Evolutionary conservation across 1,139 yeast genomes (phyloP).

Genomic region (Yamadazyma buinensis): DNA sequence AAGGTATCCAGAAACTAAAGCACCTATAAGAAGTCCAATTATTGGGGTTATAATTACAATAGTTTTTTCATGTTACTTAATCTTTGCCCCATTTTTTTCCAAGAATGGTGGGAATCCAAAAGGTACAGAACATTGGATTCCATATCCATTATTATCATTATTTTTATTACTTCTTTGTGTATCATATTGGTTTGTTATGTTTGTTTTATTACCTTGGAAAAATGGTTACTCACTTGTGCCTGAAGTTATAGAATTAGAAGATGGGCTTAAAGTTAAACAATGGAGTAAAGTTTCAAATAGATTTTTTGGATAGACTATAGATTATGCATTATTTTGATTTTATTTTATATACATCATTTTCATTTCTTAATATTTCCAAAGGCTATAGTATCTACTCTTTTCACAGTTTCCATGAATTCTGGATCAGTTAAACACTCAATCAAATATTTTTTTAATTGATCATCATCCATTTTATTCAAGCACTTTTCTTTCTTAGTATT

Average conservation of each 20-base stretch:
- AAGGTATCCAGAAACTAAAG: constrained; percentile 40
- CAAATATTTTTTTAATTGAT: constrained; percentile 1
- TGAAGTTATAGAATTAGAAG: constrained; percentile 38
- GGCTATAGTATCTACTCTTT: constrained; percentile 4
- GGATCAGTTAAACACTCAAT: constrained; percentile 1
- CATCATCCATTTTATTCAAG: not conserved
- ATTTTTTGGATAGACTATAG: constrained; percentile 4
- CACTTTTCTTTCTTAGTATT: no score
- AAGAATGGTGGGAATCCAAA: constrained; percentile 35
- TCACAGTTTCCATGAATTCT: constrained; percentile 4
- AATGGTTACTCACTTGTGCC: constrained; percentile 40
- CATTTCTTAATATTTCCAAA: no score
- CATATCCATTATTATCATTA: constrained; percentile 45
- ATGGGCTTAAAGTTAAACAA: constrained; percentile 51
- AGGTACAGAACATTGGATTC: constrained; percentile 47
- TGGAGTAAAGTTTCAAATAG: constrained; percentile 32
- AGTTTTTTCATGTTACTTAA: constrained; percentile 35
- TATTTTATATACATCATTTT: constrained; percentile 1
- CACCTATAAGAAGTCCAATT: constrained; percentile 48
- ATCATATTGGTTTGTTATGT: constrained; percentile 48
- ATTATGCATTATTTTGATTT: not conserved
- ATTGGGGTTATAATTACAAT: constrained; percentile 43
- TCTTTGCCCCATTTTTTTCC: constrained; percentile 46
- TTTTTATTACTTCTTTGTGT: constrained; percentile 30
- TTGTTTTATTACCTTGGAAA: constrained; percentile 40